Evolutionary conservation across 129 eudicot genomes (phyloP), one percentile per base, ranked within the genome.

Genomic region (Sambucus nigra): DNA sequence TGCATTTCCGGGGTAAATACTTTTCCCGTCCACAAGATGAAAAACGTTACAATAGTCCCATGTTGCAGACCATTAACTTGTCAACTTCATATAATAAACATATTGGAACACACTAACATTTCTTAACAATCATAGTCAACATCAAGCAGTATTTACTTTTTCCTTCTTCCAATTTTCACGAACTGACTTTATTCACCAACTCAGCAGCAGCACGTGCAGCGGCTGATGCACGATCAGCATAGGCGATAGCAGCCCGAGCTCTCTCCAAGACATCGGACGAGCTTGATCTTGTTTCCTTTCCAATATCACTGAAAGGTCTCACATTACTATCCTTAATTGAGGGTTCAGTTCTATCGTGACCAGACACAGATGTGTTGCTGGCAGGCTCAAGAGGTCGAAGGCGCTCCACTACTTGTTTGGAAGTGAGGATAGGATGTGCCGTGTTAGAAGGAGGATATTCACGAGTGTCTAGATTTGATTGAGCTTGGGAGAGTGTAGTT

Each of bases 131-230:
- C 50, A 1, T 7, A 38, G 35, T 5, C 5, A 23, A 50, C 25
- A 33, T 61, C 13, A 46, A 42, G 39, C 29, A 45, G 24, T 38
- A 73, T 69, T 47, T 66, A n/a, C 60, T 56, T 58, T 53, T 72
- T 11, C 39, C 18, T 64, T 68, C 69, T 51, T 74, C 66, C 49
- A 60, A 48, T 5, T 64, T 72, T 25, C 15, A 4, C 21, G 73
- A 33, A 53, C 73, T 53, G 42, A 65, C 65, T 52, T 66, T 74
- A 56, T 86, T 82, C 41, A 67, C 94, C 68, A 92, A 73, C 26
- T 67, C 73, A 26, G 95, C 94, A n/a, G 99, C 99, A 15, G 87
- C 82, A 33, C 94, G 95, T 27, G 99, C 99, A 60, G 91, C 83
- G 60, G 91, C 80, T 14, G 99, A 79, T 63, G 99, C 99, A 39